Percentiles rank a stretch among this genome's conserved stretches.
These are phyloP conservation scores for Angomonas ambiguus DNA, from an alignment of 208 protist genomes.

Conservation along the genomic window DNA sequence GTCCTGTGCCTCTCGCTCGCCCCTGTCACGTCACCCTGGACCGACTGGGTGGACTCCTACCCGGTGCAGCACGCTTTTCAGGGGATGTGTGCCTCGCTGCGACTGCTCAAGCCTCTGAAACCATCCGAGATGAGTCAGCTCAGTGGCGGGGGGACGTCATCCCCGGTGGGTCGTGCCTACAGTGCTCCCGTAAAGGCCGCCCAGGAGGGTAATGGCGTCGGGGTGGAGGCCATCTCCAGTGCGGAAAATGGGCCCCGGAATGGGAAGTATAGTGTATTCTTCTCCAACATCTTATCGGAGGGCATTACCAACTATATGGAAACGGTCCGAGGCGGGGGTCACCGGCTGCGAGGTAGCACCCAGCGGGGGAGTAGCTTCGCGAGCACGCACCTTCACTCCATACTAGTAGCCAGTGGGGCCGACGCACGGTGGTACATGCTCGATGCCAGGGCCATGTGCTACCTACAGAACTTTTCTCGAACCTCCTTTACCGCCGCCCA, in stretches of 20 bases:
- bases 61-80: constrained; percentile 34
- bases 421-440: constrained; percentile 56
- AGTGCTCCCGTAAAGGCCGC: background rate
- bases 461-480: constrained; percentile 32
- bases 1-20: constrained; percentile 43
- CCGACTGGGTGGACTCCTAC: constrained; percentile 33
- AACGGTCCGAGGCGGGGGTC: background rate
- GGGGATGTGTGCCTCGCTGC: constrained; percentile 33
- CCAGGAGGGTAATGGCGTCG: background rate
- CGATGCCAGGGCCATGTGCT: constrained; percentile 32
- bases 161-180: background rate
- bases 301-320: background rate
- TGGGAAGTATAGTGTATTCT: constrained; percentile 3
- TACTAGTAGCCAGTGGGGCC: constrained; percentile 27
- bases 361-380: constrained; percentile 11
- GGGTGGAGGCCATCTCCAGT: background rate
- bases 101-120: constrained; percentile 30
- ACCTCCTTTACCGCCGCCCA: constrained; percentile 19
- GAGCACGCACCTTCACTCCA: constrained; percentile 13
- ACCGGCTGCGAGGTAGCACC: background rate
- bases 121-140: constrained; percentile 20
- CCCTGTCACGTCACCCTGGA: constrained; percentile 31
- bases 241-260: background rate
- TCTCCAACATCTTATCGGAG: background rate
- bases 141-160: background rate